phyloP scores from a whole-genome alignment of 257 asterid genomes.

The Solanum sejunctum region DNA sequence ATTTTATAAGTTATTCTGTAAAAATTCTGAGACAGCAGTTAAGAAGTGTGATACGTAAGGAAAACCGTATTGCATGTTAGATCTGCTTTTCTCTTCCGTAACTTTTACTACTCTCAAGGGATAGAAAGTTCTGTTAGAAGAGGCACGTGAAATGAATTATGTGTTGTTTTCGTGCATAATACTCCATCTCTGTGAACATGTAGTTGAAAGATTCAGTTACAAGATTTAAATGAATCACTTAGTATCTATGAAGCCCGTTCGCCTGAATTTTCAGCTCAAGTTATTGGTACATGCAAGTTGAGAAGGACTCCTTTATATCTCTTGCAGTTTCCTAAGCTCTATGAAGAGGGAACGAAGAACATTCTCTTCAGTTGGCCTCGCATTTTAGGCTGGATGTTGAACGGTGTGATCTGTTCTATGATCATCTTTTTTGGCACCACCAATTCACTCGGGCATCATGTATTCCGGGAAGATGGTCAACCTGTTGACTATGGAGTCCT shows the following conservation, averaged over 20 bases:
- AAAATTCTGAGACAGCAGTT: too few relatives aligned
- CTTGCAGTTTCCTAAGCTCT: constrained; percentile 59
- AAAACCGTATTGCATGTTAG: too few relatives aligned
- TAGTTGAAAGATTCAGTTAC: background rate
- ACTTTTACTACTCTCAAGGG: too few relatives aligned
- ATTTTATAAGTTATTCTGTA: background rate
- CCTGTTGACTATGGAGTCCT: constrained; percentile 58
- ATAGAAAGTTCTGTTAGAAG: background rate
- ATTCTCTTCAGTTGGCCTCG: constrained; percentile 83
- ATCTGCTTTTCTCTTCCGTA: too few relatives aligned
- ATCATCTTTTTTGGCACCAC: constrained; percentile 71
- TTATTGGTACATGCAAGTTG: background rate
- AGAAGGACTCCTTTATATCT: background rate
- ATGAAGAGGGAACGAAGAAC: constrained; percentile 65
- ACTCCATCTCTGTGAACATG: background rate
- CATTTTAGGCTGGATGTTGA: constrained; percentile 84
- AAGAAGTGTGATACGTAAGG: too few relatives aligned
- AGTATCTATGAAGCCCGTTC: background rate
- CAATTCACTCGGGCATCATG: constrained; percentile 32
- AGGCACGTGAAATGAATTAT: background rate
- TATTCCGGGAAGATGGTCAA: constrained; percentile 64
- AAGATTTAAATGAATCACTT: background rate
- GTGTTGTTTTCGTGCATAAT: background rate
- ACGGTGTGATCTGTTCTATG: constrained; percentile 62
- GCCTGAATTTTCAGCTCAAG: background rate